phyloP scores from a whole-genome alignment of 352 stramenopile species.

The Phytophthora tentaculata region DNA sequence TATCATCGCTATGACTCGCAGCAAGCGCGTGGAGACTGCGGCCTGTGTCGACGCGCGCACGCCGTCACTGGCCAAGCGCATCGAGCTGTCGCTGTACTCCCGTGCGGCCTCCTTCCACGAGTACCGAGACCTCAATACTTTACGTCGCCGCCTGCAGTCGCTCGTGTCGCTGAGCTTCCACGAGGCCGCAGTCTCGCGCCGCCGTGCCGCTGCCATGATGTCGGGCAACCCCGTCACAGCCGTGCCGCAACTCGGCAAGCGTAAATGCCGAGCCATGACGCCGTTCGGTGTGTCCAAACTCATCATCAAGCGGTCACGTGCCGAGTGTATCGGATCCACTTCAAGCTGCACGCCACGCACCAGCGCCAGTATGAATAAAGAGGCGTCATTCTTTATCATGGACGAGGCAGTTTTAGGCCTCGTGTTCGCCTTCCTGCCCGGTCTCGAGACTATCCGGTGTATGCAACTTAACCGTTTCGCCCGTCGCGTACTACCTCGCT shows the following conservation, averaged over 20 bases:
- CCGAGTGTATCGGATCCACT: conserved; percentile 35
- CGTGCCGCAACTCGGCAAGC: conserved; percentile 57
- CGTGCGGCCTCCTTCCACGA: conserved; percentile 83
- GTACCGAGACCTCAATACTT: conserved; percentile 86
- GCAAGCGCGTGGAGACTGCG: conserved; percentile 51
- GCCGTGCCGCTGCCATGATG: conserved; percentile 30
- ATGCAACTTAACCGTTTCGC: conserved; percentile 73
- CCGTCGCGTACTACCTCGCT: conserved; percentile 55
- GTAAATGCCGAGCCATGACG: conserved; percentile 40
- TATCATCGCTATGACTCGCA: conserved; percentile 88
- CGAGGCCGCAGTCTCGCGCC: conserved; percentile 73
- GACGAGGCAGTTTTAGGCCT: conserved; percentile 75
- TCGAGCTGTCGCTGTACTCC: conserved; percentile 87
- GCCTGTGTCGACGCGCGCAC: conserved; percentile 60
- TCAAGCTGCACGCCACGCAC: conserved; percentile 28
- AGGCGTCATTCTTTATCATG: conserved; percentile 62
- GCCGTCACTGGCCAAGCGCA: conserved; percentile 85
- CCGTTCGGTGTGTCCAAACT: conserved; percentile 69
- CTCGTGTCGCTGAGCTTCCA: conserved; percentile 90
- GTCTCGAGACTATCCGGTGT: conserved; percentile 69
- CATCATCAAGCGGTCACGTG: conserved; percentile 60
- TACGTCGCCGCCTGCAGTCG: conserved; percentile 80
- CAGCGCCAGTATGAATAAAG: conserved; percentile 14
- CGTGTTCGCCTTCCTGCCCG: conserved; percentile 75
- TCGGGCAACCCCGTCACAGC: conserved; percentile 26